A percentile compares a stretch with the other conserved stretches of the same genome.
Conservation (phyloP, 78 protist genomes). For the Dictyostelium citrinum region DNA sequence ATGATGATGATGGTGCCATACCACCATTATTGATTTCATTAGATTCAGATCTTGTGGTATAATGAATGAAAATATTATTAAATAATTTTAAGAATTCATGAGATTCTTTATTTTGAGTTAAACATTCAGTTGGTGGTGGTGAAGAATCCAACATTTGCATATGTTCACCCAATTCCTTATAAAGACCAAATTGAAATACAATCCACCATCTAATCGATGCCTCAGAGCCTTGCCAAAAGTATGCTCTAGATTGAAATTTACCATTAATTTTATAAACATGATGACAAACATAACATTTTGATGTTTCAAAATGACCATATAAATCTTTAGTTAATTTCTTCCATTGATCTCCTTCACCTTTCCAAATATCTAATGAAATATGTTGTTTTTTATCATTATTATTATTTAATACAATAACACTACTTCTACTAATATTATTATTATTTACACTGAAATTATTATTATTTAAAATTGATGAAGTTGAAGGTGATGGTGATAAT, state of each 20-base stretch:
- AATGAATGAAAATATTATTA: conserved; percentile 18
- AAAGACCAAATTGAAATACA: conserved; percentile 64
- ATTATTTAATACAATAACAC: background rate
- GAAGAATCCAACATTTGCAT: conserved; percentile 7
- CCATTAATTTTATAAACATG: conserved; percentile 24
- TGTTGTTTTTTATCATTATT: conserved; percentile 1
- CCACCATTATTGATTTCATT: background rate
- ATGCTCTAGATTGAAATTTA: background rate
- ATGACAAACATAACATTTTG: conserved; percentile 49
- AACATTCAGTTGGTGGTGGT: conserved; percentile 56
- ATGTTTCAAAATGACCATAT: conserved; percentile 28
- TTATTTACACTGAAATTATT: background rate
- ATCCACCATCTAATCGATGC: conserved; percentile 68
- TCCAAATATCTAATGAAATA: conserved; percentile 48
- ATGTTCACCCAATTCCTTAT: conserved; percentile 20
- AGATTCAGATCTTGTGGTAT: background rate
- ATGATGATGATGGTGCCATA: background rate
- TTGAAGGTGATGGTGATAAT: conserved; percentile 6
- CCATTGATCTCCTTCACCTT: conserved; percentile 35
- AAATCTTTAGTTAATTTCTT: conserved; percentile 1
- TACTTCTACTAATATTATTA: background rate
- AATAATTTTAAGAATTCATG: conserved; percentile 33
- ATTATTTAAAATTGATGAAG: background rate
- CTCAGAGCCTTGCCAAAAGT: conserved; percentile 63
- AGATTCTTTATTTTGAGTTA: conserved; percentile 53